Evolutionary conservation across 306 rosid genomes (phyloP).

Genomic region (Malus sieversii): DNA sequence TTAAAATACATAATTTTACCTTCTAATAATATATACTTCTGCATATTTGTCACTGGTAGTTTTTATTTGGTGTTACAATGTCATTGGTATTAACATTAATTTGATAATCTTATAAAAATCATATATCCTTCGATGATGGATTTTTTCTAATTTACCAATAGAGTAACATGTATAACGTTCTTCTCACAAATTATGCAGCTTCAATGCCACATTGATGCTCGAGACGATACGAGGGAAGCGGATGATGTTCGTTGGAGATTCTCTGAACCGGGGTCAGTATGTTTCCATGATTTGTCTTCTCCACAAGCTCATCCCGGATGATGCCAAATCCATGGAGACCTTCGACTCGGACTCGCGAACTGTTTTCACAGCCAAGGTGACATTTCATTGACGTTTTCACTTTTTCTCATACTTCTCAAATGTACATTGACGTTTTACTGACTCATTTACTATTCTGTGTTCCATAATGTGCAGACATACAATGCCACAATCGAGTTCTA

Average conservation of each 20-base stretch:
- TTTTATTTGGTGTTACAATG: neutral
- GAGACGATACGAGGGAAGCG: conserved; percentile 83
- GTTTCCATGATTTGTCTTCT: conserved; percentile 89
- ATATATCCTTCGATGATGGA: neutral
- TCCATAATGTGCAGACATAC: conserved; percentile 41
- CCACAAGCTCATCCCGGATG: conserved; percentile 60
- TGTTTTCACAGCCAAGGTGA: conserved; percentile 81
- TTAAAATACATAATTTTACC: neutral
- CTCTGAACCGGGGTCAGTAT: conserved; percentile 85
- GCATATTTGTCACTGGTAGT: neutral
- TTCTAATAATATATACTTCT: neutral
- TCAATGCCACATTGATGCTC: conserved; percentile 77
- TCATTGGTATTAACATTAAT: neutral
- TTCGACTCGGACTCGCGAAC: conserved; percentile 80
- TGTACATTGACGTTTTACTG: neutral
- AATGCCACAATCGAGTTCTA: conserved; percentile 96
- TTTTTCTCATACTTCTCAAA: neutral
- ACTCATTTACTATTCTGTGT: neutral
- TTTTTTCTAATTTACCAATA: neutral
- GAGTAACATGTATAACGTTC: neutral
- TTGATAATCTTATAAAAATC: neutral
- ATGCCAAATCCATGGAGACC: conserved; percentile 85
- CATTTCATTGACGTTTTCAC: neutral
- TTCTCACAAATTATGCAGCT: conserved; percentile 31
- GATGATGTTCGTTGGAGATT: conserved; percentile 95